Percentiles rank a stretch among this genome's conserved stretches.
These are phyloP conservation scores for Lactifluus volemus DNA, from an alignment of 768 basidiomycete species.

Conservation along the genomic window DNA sequence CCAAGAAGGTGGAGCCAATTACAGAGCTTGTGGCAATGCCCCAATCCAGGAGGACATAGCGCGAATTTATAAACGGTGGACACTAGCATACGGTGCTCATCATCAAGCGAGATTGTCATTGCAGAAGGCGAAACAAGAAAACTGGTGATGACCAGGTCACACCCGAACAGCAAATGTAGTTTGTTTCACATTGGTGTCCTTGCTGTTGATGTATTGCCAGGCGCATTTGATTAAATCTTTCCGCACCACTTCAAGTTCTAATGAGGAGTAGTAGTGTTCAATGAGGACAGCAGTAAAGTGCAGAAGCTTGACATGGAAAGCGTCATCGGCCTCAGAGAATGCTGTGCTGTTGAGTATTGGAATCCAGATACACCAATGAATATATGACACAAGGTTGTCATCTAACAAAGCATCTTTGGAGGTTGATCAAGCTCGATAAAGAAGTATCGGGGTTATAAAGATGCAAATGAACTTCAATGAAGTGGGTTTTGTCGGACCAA, in stretches of 20 bases:
- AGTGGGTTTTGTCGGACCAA: slow-evolving; percentile 70
- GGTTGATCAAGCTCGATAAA: slow-evolving; percentile 56
- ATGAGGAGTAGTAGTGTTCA: slow-evolving; percentile 70
- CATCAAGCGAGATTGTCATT: too few species aligned
- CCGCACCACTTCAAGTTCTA: slow-evolving; percentile 70
- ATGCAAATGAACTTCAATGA: slow-evolving; percentile 77
- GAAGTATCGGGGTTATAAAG: slow-evolving; percentile 78
- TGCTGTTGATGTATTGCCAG: slow-evolving; percentile 79
- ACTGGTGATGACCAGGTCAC: too few species aligned
- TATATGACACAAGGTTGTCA: slow-evolving; percentile 53
- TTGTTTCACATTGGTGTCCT: slow-evolving; percentile 89
- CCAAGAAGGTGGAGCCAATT: too few species aligned
- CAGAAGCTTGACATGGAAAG: slow-evolving; percentile 83
- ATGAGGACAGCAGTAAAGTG: slow-evolving; percentile 86
- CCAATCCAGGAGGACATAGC: too few species aligned
- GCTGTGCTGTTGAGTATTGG: slow-evolving; percentile 50
- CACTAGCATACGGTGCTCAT: too few species aligned
- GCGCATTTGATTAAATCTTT: slow-evolving; percentile 93
- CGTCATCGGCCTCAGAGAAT: slow-evolving; percentile 63
- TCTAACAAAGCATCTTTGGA: slow-evolving; percentile 59
- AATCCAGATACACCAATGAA: slow-evolving; percentile 76
- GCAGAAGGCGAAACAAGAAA: too few species aligned
- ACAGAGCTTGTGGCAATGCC: too few species aligned
- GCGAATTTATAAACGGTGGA: too few species aligned
- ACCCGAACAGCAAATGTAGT: slow-evolving; percentile 55